Base-by-base conservation (phyloP, 345 rosid genomes). In the Citrus trifoliata region DNA sequence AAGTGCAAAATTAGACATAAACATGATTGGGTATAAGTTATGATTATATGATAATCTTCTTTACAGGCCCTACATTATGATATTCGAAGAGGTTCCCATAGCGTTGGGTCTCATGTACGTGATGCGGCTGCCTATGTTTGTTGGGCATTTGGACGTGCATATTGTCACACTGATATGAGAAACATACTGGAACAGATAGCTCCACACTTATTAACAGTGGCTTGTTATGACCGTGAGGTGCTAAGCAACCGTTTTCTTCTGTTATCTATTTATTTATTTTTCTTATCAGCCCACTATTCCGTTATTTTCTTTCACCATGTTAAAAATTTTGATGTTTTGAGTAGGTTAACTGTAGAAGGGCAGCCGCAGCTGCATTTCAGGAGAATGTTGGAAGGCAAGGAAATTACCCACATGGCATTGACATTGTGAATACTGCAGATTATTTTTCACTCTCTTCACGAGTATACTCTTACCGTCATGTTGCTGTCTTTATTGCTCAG, bases 111-210 rank as follows among this genome's bases (percentile, higher is more conserved):
- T 85, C 99, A 94, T 88, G 98, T 96, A 46, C 97, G 98, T 79
- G 99, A 96, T 88, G 99, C 98, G 84, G 97, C 99, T 75, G 99
- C 99, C 65, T 96, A 96, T 83, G 99, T 96, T 70, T 96, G 98
- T 76, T 96, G 99, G 98, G 99, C 98, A 79, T 96, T 96, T 90
- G 99, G 98, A 21, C 97, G 99, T 67, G 95, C 98, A 71, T 96
- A 96, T 88, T 84, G 68, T 90, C 89, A 92, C 74, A 70, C 84
- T n/a, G 97, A 94, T 83, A 91, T 96, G 99, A 92, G 89, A 88
- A 85, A 68, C 75, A 86, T 96, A 69, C 79, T 96, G 88, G 94
- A 94, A 79, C 92, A 94, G 78, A 88, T 96, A 81, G 95, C 92
- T 81, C 94, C 98, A 48, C 94, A 96, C 88, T 86, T 96, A 70